Base-by-base conservation (phyloP, 169 alveolate species). In the Plasmodium coatneyi region DNA sequence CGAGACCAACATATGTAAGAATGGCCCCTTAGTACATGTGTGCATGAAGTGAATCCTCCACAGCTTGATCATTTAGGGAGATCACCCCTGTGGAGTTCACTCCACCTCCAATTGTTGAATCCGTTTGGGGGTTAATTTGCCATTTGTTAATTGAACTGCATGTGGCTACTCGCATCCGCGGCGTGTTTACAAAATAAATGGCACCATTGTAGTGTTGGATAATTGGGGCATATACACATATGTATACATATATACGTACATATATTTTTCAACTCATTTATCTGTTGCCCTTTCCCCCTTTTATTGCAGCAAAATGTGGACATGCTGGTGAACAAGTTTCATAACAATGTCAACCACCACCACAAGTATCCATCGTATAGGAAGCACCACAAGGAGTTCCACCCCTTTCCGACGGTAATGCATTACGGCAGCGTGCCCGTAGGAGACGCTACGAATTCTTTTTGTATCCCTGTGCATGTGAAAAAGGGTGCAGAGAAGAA, bases 251-350 rank as follows among this genome's bases (percentile, higher is more conserved):
- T 7, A 46, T 19, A 19, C 2, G 4, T 5, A 72, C 3, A n/a
- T 30, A n/a, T 19, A 4, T 72, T 28, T 6, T 34, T 43, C 39
- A 28, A 9, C 86, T 22, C 60, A 39, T 25, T 25, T 80, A 10
- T 28, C n/a, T 25, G 82, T 78, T 6, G 32, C 25, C 30, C 25
- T 14, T 19, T 5, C 14, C 86, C 41, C 32, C 74, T 12, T 43
- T 76, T 6, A 46, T 10, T 54, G 30, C 71, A 86, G 93, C 93
- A 30, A 86, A 86, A 76, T 60, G 79, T 86, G 60, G 74, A 86
- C 43, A 76, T 86, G 86, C 66, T 86, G 74, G n/a, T 86, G 46
- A 76, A 86, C 30, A 86, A 86, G 43, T 76, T 86, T 22, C 93
- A 86, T 5, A 86, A 86, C 28, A 78, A 52, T 60, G 28, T 10